A percentile compares a stretch with the other conserved stretches of the same genome.
Evolutionary conservation across 768 basidiomycete genomes (phyloP).

Genomic region (Suillus variegatus): DNA sequence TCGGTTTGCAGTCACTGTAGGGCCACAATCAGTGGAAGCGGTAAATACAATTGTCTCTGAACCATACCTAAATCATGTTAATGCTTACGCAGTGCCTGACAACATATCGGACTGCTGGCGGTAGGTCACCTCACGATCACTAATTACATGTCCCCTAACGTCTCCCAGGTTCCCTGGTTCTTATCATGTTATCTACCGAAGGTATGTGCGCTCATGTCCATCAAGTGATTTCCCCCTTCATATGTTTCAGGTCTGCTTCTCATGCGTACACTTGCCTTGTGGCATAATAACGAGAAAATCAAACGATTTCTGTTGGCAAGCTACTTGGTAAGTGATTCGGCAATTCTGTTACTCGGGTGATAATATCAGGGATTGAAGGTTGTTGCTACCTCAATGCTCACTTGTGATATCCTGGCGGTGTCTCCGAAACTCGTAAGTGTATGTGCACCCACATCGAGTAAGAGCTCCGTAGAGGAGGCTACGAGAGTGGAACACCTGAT

Average conservation of each 20-base stretch:
- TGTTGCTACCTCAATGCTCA: conserved; percentile 11
- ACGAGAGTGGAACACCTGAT: conserved; percentile 11
- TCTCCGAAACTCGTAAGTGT: conserved; percentile 9
- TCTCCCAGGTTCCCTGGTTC: conserved; percentile 7
- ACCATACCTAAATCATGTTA: neutral
- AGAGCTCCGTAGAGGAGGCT: conserved; percentile 4
- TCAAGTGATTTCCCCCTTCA: neutral
- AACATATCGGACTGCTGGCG: conserved; percentile 12
- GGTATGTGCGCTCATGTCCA: neutral
- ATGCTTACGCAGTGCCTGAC: conserved; percentile 10
- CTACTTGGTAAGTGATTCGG: conserved; percentile 8
- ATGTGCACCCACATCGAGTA: conserved; percentile 7
- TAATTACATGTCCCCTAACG: neutral
- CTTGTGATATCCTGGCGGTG: conserved; percentile 9
- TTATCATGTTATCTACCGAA: conserved; percentile 15
- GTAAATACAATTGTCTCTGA: neutral
- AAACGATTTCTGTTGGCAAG: conserved; percentile 5
- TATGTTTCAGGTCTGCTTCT: conserved; percentile 11
- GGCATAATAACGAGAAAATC: neutral
- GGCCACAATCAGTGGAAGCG: conserved; percentile 1
- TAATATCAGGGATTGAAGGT: conserved; percentile 3
- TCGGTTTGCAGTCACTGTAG: neutral
- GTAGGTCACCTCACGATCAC: conserved; percentile 7
- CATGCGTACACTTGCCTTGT: conserved; percentile 16
- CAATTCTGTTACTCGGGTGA: neutral